These are phyloP conservation scores for Lachancea sp. DNA, from an alignment of 805 yeast species.

Conservation along the genomic window DNA sequence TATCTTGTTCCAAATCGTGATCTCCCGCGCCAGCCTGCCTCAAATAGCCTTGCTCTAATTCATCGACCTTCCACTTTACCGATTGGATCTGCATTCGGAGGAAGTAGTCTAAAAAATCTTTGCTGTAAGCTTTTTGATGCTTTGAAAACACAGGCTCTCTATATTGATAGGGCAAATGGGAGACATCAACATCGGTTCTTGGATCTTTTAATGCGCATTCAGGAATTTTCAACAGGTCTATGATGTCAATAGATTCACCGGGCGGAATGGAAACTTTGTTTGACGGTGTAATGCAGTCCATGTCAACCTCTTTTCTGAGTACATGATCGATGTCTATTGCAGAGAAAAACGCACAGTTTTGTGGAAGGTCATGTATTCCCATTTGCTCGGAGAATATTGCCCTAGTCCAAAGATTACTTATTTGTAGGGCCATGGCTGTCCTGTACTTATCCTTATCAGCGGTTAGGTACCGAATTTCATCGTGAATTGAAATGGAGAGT, in stretches of 20 bases:
- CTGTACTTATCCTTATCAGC: constrained; percentile 66
- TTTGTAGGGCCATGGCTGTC: constrained; percentile 77
- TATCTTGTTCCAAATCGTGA: not conserved
- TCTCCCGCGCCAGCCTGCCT: constrained; percentile 3
- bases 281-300: constrained; percentile 89
- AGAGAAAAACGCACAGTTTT: constrained; percentile 91
- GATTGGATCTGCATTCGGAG: constrained; percentile 28
- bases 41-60: constrained; percentile 20
- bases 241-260: constrained; percentile 72
- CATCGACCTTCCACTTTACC: constrained; percentile 21
- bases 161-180: constrained; percentile 16
- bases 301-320: constrained; percentile 84
- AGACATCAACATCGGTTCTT: constrained; percentile 18
- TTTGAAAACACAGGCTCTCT: constrained; percentile 31
- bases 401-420: constrained; percentile 91
- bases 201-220: constrained; percentile 23
- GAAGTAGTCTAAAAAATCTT: constrained; percentile 23
- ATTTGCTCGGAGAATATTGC: constrained; percentile 90
- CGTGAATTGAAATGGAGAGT: constrained; percentile 84
- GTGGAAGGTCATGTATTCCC: constrained; percentile 86
- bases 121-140: constrained; percentile 25
- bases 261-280: constrained; percentile 62
- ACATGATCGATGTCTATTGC: constrained; percentile 87
- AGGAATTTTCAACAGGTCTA: constrained; percentile 39
- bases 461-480: constrained; percentile 80